Evolutionary conservation across 257 asterid genomes (phyloP), one percentile per base, ranked within the genome.

Genomic region (Nicotiana tabacum): DNA sequence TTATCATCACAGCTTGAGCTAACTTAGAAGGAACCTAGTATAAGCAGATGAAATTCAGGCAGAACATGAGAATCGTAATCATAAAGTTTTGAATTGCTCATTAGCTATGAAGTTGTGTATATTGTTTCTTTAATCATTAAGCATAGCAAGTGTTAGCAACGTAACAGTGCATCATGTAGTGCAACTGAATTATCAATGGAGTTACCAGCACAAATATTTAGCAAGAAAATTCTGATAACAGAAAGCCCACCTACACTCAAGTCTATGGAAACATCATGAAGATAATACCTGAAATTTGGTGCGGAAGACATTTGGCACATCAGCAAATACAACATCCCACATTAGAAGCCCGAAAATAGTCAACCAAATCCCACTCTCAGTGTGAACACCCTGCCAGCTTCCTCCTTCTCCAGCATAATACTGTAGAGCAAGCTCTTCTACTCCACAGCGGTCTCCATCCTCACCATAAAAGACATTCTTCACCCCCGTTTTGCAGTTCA

Each of bases 301-400:
- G 77, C 90, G 86, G 81, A 96, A 96, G 83, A 90, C 98, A 87
- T 96, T 93, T n/a, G 98, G 98, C 60, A 94, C 91, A 68, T 94
- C 95, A 17, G 98, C 88, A 86, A 96, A 96, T 72, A 92, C 78
- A 37, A 91, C 77, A 82, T 96, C 97, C 98, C 98, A 96, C 94
- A 96, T 93, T 88, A 96, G 90, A 87, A 94, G 85, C 84, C 97
- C 98, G 13, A 96, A 94, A 78, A 96, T 86, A 82, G 98, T 96
- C 84, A 90, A 90, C 99, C 98, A 95, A 89, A 95, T 94, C 83
- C 98, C 99, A 85, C 97, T 92, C 89, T 95, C 98, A 5, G 98
- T 57, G 83, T 95, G 98, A 70, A 93, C 95, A 85, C 98, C 98
- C 48, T 86, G 91, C 98, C 98, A 95, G 66, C 91, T 90, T 82